Evolutionary conservation across 352 stramenopile species (phyloP).

Genomic region (Albugo candida): DNA sequence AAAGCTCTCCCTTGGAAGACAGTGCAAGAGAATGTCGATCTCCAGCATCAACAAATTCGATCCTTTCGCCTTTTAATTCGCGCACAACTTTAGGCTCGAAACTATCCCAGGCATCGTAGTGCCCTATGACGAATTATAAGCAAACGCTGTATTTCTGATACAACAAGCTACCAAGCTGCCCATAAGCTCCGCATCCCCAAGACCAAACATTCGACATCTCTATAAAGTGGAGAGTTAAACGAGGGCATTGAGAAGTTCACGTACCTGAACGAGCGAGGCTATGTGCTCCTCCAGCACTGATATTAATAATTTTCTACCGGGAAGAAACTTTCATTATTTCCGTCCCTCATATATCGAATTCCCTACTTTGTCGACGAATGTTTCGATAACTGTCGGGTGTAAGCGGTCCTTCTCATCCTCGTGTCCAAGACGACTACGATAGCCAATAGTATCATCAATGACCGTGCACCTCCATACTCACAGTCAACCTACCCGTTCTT

Average conservation of each 20-base stretch:
- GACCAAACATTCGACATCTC: conserved; percentile 31
- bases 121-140: conserved; percentile 14
- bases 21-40: conserved; percentile 51
- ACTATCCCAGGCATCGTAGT: conserved; percentile 50
- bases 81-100: conserved; percentile 37
- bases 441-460: neutral
- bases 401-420: conserved; percentile 24
- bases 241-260: neutral
- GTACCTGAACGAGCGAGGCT: conserved; percentile 47
- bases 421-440: conserved; percentile 35
- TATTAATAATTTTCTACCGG: conserved; percentile 45
- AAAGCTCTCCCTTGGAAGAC: conserved; percentile 34
- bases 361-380: conserved; percentile 35
- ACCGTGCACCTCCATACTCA: neutral
- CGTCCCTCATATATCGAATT: neutral
- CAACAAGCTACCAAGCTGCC: conserved; percentile 29
- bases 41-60: conserved; percentile 39
- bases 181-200: conserved; percentile 38
- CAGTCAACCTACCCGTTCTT: conserved; percentile 23
- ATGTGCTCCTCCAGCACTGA: conserved; percentile 31
- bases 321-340: neutral
- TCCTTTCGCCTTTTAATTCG: conserved; percentile 34
- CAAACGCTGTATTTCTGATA: neutral
- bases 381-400: conserved; percentile 50
- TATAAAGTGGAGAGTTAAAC: neutral